Percentiles rank a stretch among this genome's conserved stretches.
phyloP scores from a whole-genome alignment of 441 rosid genomes.

The Syzygium syzygioides region DNA sequence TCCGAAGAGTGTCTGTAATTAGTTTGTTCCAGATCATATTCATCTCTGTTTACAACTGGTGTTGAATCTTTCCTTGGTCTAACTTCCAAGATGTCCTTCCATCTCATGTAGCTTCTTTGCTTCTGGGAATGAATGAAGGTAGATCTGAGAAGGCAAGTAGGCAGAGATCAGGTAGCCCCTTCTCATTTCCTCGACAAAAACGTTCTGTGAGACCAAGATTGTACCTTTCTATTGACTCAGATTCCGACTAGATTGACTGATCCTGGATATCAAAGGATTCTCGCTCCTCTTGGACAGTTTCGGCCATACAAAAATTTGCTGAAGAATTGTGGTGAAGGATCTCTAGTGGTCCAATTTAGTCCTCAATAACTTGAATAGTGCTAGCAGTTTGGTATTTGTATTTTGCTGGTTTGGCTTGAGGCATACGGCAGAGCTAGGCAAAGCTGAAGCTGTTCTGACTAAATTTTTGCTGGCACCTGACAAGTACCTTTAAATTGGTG shows the following conservation, averaged over 20 bases:
- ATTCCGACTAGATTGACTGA: constrained; percentile 47
- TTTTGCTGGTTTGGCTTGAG: neutral
- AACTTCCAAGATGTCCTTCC: constrained; percentile 11
- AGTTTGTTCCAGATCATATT: neutral
- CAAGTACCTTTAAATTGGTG: constrained; percentile 16
- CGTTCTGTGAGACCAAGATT: constrained; percentile 81
- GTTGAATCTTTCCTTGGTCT: neutral
- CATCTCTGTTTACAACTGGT: neutral
- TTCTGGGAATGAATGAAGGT: constrained; percentile 65
- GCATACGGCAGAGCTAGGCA: constrained; percentile 1
- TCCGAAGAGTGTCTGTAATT: neutral
- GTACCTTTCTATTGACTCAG: constrained; percentile 78
- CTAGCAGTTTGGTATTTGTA: neutral
- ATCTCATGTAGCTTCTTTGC: constrained; percentile 73
- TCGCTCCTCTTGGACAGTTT: neutral
- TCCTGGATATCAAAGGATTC: neutral
- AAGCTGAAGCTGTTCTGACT: neutral
- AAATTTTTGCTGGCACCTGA: constrained; percentile 16
- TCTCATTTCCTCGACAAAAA: constrained; percentile 79
- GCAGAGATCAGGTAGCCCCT: constrained; percentile 66
- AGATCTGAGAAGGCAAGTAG: constrained; percentile 65
- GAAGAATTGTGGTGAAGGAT: neutral
- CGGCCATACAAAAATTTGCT: neutral
- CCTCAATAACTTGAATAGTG: neutral
- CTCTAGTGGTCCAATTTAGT: neutral